Percentiles rank a stretch among this genome's conserved stretches.
Conservation (phyloP, 1,139 yeast genomes). For the Yamadazyma trypodendri region DNA sequence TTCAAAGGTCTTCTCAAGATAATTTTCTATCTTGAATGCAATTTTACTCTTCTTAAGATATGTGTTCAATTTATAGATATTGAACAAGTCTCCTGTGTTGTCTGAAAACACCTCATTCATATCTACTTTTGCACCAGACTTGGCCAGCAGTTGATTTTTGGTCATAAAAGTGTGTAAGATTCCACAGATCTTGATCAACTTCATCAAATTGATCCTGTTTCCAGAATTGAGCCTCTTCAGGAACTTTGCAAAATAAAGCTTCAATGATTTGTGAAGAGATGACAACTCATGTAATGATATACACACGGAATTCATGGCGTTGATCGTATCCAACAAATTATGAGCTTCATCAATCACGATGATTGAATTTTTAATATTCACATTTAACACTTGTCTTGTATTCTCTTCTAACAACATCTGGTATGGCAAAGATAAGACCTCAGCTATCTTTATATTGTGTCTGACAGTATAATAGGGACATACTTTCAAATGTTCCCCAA, state of each 20-base stretch:
- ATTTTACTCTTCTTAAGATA: constrained; percentile 70
- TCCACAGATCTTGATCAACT: constrained; percentile 58
- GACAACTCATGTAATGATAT: constrained; percentile 52
- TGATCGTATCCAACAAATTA: constrained; percentile 75
- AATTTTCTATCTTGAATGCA: constrained; percentile 81
- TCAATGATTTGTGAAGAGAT: constrained; percentile 45
- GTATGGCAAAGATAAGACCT: constrained; percentile 81
- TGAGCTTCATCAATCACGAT: constrained; percentile 93
- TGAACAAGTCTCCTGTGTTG: constrained; percentile 68
- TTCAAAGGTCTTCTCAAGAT: constrained; percentile 43
- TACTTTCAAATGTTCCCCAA: constrained; percentile 56
- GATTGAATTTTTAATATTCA: constrained; percentile 62
- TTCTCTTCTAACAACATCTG: constrained; percentile 69
- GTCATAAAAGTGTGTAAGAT: constrained; percentile 48
- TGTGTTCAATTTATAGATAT: constrained; percentile 63
- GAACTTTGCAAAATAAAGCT: constrained; percentile 59
- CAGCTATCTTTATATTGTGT: constrained; percentile 55
- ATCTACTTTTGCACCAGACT: constrained; percentile 55
- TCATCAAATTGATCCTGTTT: constrained; percentile 69
- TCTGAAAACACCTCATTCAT: constrained; percentile 53
- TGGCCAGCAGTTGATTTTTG: constrained; percentile 18
- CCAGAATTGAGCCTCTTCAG: constrained; percentile 64
- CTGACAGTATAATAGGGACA: constrained; percentile 87
- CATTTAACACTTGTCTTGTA: constrained; percentile 59
- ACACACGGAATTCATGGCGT: constrained; percentile 63